These are phyloP conservation scores for Boletus sp. DNA, from an alignment of 1,284 basidiomycete genomes.

Conservation along the genomic window DNA sequence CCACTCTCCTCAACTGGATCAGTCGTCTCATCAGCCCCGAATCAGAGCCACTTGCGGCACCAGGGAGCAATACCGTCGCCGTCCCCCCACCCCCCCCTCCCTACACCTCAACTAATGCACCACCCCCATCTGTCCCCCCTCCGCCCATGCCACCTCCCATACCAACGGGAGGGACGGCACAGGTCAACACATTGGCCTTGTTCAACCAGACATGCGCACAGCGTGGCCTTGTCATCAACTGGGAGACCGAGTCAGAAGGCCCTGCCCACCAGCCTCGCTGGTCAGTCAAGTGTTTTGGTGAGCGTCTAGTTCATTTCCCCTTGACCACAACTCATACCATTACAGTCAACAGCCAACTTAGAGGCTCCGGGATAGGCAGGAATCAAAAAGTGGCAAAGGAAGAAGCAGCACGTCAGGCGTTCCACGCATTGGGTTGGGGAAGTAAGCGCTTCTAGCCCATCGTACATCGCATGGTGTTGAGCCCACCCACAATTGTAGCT, in stretches of 20 bases:
- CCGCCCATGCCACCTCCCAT: constrained; percentile 11
- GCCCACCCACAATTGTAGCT: constrained; percentile 9
- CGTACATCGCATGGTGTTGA: constrained; percentile 2
- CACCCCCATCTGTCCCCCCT: constrained; percentile 17
- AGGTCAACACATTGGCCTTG: constrained; percentile 40
- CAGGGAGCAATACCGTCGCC: constrained; percentile 17
- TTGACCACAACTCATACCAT: constrained; percentile 3
- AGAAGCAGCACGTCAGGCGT: constrained; percentile 51
- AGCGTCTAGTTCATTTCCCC: constrained; percentile 18
- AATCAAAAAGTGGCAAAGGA: constrained; percentile 56
- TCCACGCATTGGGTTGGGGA: constrained; percentile 45
- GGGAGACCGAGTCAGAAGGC: constrained; percentile 42
- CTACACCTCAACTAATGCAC: constrained; percentile 15
- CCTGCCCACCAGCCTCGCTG: constrained; percentile 51
- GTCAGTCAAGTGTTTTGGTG: constrained; percentile 49
- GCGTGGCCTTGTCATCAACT: constrained; percentile 38
- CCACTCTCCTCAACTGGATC: constrained; percentile 44
- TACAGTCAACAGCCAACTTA: constrained; percentile 43
- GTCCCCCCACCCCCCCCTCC: constrained; percentile 23
- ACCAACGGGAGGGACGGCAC: constrained; percentile 10
- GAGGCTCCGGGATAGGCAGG: constrained; percentile 43
- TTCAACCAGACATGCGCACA: constrained; percentile 53
- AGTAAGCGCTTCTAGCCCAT: constrained; percentile 18
- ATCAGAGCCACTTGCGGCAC: constrained; percentile 33
- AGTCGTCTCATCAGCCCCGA: constrained; percentile 45